Conservation (phyloP, 192 early-diverging fungal genomes). For the Diversispora epigaea region DNA sequence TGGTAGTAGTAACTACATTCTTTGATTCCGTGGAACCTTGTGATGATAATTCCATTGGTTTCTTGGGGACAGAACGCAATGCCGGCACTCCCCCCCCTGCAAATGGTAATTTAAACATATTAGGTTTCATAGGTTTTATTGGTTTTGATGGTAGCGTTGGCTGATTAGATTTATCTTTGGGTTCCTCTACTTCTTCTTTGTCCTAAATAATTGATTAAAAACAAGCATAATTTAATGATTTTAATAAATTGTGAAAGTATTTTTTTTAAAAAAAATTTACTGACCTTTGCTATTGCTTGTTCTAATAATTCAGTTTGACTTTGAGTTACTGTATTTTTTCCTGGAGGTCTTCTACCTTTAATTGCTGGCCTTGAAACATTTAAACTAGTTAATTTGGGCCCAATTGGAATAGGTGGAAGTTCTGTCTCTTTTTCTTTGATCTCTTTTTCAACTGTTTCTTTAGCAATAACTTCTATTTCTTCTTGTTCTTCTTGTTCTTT, state of each 20-base stretch:
- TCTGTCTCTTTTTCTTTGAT: slow-evolving; percentile 37
- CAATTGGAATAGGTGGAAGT: slow-evolving; percentile 33
- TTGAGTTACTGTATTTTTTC: background rate
- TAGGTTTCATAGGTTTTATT: slow-evolving; percentile 42
- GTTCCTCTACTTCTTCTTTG: slow-evolving; percentile 24
- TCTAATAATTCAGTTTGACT: slow-evolving; percentile 13
- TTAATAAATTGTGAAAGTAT: background rate
- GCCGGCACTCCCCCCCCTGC: slow-evolving; percentile 28
- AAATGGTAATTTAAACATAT: slow-evolving; percentile 41
- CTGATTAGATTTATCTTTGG: background rate
- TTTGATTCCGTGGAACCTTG: background rate
- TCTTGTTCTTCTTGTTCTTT: background rate
- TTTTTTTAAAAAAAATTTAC: background rate
- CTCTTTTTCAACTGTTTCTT: slow-evolving; percentile 34
- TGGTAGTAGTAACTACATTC: background rate
- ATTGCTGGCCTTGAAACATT: background rate
- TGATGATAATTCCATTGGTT: slow-evolving; percentile 8
- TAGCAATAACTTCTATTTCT: background rate
- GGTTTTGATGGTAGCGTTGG: slow-evolving; percentile 40
- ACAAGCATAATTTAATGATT: background rate
- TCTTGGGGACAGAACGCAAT: slow-evolving; percentile 31
- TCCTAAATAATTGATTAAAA: background rate
- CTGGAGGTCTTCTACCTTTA: background rate
- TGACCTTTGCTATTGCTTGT: slow-evolving; percentile 10
- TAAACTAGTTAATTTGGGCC: slow-evolving; percentile 29